Conservation (phyloP, 805 yeast genomes). For the Pichia deserticola region DNA sequence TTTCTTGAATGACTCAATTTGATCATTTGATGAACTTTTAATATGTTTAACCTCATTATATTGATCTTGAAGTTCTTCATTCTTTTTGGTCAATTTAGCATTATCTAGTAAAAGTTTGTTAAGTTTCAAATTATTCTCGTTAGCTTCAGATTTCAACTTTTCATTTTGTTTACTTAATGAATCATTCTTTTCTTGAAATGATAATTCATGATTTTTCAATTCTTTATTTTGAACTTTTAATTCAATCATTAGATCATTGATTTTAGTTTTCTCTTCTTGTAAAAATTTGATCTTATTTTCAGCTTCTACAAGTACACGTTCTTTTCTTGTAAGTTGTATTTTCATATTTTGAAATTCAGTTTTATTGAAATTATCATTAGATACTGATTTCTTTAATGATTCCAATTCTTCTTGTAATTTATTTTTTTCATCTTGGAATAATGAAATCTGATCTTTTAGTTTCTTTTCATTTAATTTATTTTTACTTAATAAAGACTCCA, state of each 20-base stretch:
- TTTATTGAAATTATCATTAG: slow-evolving; percentile 38
- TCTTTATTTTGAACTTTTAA: slow-evolving; percentile 37
- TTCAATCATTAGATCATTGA: slow-evolving; percentile 32
- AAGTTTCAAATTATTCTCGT: slow-evolving; percentile 31
- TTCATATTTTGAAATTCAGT: slow-evolving; percentile 41
- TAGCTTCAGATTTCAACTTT: slow-evolving; percentile 24
- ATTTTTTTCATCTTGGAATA: slow-evolving; percentile 32
- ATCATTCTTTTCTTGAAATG: slow-evolving; percentile 33
- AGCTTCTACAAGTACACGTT: slow-evolving; percentile 32
- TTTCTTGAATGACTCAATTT: slow-evolving; percentile 44
- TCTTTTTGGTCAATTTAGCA: slow-evolving; percentile 32
- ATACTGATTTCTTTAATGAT: slow-evolving; percentile 34
- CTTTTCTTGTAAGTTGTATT: slow-evolving; percentile 39
- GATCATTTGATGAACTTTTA: slow-evolving; percentile 27
- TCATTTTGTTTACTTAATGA: slow-evolving; percentile 38
- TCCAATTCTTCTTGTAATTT: slow-evolving; percentile 18
- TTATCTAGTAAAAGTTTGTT: slow-evolving; percentile 37
- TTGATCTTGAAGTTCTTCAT: slow-evolving; percentile 34
- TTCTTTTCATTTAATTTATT: slow-evolving; percentile 26
- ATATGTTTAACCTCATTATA: slow-evolving; percentile 29
- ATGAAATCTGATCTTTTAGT: slow-evolving; percentile 23
- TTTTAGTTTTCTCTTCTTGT: slow-evolving; percentile 33
- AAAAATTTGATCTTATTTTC: slow-evolving; percentile 31
- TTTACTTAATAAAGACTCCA: slow-evolving; percentile 13
- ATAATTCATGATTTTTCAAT: slow-evolving; percentile 29